Evolutionary conservation across 495 filamentous ascomycete genomes (phyloP).

Genomic region (Xylaria palmicola): DNA sequence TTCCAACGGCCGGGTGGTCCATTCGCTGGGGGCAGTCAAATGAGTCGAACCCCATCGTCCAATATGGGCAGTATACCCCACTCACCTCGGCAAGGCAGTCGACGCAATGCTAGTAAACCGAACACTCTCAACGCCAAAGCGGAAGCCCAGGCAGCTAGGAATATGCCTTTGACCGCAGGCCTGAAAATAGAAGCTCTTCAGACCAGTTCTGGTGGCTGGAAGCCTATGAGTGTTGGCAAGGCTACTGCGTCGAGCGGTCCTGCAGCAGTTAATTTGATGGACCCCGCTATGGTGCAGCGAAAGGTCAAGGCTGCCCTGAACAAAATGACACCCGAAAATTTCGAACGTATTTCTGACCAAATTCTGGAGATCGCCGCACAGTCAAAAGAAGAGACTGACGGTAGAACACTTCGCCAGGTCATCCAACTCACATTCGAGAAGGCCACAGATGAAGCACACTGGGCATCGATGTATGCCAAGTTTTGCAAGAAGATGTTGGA

Average conservation of each 20-base stretch:
- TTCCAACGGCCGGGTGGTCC: slow-evolving; percentile 55
- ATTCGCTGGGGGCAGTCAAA: slow-evolving; percentile 55
- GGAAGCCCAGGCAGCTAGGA: slow-evolving; percentile 67
- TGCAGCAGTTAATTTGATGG: slow-evolving; percentile 59
- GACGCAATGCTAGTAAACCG: slow-evolving; percentile 64
- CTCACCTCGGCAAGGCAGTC: slow-evolving; percentile 53
- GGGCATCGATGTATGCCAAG: slow-evolving; percentile 98
- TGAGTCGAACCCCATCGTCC: slow-evolving; percentile 52
- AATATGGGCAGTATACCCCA: slow-evolving; percentile 44
- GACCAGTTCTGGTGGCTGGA: slow-evolving; percentile 76
- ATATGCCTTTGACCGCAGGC: slow-evolving; percentile 84
- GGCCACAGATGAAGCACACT: slow-evolving; percentile 96
- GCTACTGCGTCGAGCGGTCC: slow-evolving; percentile 33
- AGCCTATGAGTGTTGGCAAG: slow-evolving; percentile 69
- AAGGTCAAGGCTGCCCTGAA: slow-evolving; percentile 98
- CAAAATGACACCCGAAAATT: slow-evolving; percentile 99
- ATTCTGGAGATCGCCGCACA: slow-evolving; percentile 90
- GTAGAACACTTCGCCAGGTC: slow-evolving; percentile 91
- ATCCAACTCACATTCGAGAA: slow-evolving; percentile 99
- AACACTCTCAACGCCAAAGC: slow-evolving; percentile 53
- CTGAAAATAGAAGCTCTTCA: slow-evolving; percentile 77
- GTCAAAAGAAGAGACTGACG: slow-evolving; percentile 92
- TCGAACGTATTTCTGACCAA: slow-evolving; percentile 91
- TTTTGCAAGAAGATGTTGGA: slow-evolving; percentile 98
- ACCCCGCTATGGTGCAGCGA: slow-evolving; percentile 92